These are phyloP conservation scores for Aspergillus indologenus DNA, from an alignment of 495 filamentous ascomycete species.

Conservation along the genomic window DNA sequence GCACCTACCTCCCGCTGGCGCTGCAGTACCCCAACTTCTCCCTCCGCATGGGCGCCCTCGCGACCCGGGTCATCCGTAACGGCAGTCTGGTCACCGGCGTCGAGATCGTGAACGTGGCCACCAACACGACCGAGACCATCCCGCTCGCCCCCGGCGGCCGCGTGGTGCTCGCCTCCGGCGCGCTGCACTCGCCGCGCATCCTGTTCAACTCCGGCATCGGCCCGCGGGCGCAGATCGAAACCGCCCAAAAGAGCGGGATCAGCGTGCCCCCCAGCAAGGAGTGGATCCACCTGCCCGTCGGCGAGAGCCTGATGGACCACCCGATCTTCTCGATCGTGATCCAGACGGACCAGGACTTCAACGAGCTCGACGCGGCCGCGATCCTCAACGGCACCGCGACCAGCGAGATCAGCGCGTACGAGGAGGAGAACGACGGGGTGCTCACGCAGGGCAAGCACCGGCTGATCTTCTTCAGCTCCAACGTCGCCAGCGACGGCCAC, in stretches of 20 bases:
- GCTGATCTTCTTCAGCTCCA: constrained; percentile 40
- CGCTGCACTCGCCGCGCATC: constrained; percentile 70
- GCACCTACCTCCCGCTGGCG: constrained; percentile 68
- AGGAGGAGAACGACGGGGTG: constrained; percentile 51
- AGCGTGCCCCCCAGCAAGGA: constrained; percentile 52
- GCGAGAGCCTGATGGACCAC: constrained; percentile 71
- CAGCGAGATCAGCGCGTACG: constrained; percentile 46
- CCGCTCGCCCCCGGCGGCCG: constrained; percentile 57
- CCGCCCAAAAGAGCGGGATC: constrained; percentile 48
- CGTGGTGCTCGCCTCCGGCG: constrained; percentile 66
- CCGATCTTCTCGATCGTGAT: constrained; percentile 64
- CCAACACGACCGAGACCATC: constrained; percentile 53
- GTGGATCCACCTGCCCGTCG: constrained; percentile 74
- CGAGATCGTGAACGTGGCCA: constrained; percentile 59
- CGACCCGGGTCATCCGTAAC: constrained; percentile 61
- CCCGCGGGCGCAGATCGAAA: constrained; percentile 56
- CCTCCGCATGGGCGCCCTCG: constrained; percentile 61
- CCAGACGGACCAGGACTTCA: constrained; percentile 58
- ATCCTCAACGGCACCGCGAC: constrained; percentile 51
- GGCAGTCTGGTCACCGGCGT: constrained; percentile 63
- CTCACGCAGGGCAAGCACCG: constrained; percentile 67
- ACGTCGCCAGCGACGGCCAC: constrained; percentile 18
- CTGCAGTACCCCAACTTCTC: constrained; percentile 61
- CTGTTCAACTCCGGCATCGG: constrained; percentile 66
- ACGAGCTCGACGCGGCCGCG: constrained; percentile 62